Conservation (phyloP, 192 early-diverging fungal species). For the Linnemannia schmuckeri region DNA sequence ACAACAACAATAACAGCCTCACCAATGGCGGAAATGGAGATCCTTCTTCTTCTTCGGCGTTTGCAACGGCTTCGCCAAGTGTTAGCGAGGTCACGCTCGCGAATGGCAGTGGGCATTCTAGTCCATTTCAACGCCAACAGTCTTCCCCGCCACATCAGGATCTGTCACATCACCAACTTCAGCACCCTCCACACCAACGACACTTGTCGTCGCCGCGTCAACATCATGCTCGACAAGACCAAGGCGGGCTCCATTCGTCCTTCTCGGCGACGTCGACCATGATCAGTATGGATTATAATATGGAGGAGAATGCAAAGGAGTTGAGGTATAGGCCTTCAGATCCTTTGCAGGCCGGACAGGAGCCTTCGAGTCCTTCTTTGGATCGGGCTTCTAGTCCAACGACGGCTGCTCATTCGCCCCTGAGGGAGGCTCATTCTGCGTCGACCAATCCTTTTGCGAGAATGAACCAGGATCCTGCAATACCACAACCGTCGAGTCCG, state of each 20-base stretch:
- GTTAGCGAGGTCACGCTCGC: slow-evolving; percentile 14
- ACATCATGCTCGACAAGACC: slow-evolving; percentile 1
- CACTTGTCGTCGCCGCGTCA: slow-evolving; percentile 12
- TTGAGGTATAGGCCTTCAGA: slow-evolving; percentile 29
- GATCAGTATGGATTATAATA: slow-evolving; percentile 35
- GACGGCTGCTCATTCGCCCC: neutral
- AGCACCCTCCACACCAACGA: neutral
- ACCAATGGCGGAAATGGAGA: neutral
- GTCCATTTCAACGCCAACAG: neutral
- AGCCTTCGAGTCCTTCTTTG: neutral
- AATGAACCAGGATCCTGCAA: neutral
- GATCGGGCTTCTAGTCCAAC: neutral
- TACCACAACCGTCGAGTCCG: neutral
- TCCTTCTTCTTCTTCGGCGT: neutral
- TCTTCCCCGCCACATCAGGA: too few relatives aligned
- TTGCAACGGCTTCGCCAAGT: neutral
- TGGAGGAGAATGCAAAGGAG: slow-evolving; percentile 36
- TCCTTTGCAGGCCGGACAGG: neutral
- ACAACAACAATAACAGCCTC: neutral
- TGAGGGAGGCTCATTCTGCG: neutral
- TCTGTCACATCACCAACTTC: neutral
- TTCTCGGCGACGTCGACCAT: slow-evolving; percentile 51
- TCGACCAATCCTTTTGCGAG: neutral
- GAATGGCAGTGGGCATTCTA: neutral
- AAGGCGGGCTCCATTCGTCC: slow-evolving; percentile 5